Evolutionary conservation across 306 rosid genomes (phyloP), one percentile per base, ranked within the genome.

Genomic region (Rosa rugosa): DNA sequence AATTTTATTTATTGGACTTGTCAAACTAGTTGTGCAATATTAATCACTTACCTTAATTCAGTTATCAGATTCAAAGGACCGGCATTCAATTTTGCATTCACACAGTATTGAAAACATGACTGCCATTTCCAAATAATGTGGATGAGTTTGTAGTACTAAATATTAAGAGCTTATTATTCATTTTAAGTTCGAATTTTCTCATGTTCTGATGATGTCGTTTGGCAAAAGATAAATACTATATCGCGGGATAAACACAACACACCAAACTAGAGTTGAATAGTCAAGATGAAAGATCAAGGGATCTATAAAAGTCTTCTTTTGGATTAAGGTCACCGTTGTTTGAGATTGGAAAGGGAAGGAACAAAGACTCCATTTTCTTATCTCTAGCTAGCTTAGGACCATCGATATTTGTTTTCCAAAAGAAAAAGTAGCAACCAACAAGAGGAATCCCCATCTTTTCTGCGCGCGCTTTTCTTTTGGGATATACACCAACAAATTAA

Each of bases 361-460:
- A 44, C 70, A 51, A 75, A 27, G 25, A 72, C 9, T 42, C 63
- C 65, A 71, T 65, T 79, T 80, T 20, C 34, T 16, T 45, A 62
- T 13, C 69, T 31, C n/a, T 63, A 14, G 40, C 68, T 6, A 31
- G 42, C 69, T 63, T 11, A 62, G 74, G 76, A 77, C 75, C 79
- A 71, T 44, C 5, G 13, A 40, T 12, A 16, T 50, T 23, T 59
- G 49, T 60, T 45, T 63, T 14, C 49, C 13, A 75, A 75, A 53
- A 72, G 53, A 72, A 69, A 83, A 80, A 77, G 83, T 46, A 75
- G 82, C 56, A 49, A 84, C 80, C 79, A 85, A 82, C 69, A 72
- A 60, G 47, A 49, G 79, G 85, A 91, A 77, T 80, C 90, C 76
- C 88, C 78, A 80, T 77, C 77, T 75, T 75, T 74, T 85, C 74